A percentile compares a stretch with the other conserved stretches of the same genome.
phyloP scores from a whole-genome alignment of 1,139 yeast genomes.

The Pichiaceae sp. region DNA sequence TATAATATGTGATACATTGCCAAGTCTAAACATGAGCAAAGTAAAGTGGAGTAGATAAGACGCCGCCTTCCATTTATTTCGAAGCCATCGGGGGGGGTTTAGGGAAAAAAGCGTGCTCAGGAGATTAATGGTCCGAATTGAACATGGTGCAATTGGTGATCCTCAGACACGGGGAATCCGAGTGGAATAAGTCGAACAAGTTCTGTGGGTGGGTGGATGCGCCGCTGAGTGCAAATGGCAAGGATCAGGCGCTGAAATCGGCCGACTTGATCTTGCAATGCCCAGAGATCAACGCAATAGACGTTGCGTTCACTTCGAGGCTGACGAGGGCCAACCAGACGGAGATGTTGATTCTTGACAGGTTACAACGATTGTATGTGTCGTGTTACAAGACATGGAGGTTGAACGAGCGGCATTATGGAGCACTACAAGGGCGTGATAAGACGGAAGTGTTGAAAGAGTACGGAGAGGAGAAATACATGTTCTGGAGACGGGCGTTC shows the following conservation, averaged over 20 bases:
- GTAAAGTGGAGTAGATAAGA: too few species aligned
- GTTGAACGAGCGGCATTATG: conserved; percentile 73
- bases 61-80: too few species aligned
- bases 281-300: conserved; percentile 29
- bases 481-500: conserved; percentile 59
- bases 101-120: too few species aligned
- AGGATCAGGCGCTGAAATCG: conserved; percentile 52
- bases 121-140: too few species aligned
- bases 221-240: conserved; percentile 51
- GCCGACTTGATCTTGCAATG: conserved; percentile 39
- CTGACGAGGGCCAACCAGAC: conserved; percentile 61
- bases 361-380: conserved; percentile 35
- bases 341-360: conserved; percentile 48
- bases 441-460: conserved; percentile 44
- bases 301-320: conserved; percentile 55
- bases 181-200: conserved; percentile 59
- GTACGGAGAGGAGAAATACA: conserved; percentile 53
- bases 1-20: too few species aligned
- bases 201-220: conserved; percentile 88
- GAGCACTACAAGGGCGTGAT: conserved; percentile 63
- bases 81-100: too few species aligned
- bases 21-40: too few species aligned
- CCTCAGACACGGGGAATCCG: conserved; percentile 70
- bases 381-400: conserved; percentile 57
- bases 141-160: conserved; percentile 32